Percentiles rank a stretch among this genome's conserved stretches.
These are phyloP conservation scores for Medicago lupulina DNA, from an alignment of 306 rosid species.

Conservation along the genomic window DNA sequence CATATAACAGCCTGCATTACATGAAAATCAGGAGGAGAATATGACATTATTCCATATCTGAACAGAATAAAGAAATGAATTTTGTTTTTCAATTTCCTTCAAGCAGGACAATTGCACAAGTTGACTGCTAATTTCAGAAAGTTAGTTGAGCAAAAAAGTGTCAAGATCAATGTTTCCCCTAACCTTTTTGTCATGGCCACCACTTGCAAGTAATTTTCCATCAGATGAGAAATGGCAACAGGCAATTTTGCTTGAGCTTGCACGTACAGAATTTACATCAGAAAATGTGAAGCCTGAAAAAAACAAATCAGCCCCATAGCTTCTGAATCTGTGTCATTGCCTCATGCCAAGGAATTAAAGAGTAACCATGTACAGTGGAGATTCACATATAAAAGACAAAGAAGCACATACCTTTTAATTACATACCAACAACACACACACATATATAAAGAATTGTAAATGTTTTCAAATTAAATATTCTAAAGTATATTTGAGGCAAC, in stretches of 20 bases:
- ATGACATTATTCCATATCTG: slow-evolving; percentile 28
- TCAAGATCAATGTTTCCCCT: slow-evolving; percentile 35
- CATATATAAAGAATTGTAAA: not conserved
- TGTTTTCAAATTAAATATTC: slow-evolving; percentile 14
- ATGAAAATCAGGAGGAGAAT: slow-evolving; percentile 21
- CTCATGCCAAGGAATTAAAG: slow-evolving; percentile 35
- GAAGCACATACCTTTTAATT: slow-evolving; percentile 22
- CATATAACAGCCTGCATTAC: slow-evolving; percentile 86
- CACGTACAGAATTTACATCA: slow-evolving; percentile 70
- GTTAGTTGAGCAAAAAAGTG: slow-evolving; percentile 19
- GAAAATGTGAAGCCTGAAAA: slow-evolving; percentile 76
- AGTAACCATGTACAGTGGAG: slow-evolving; percentile 22
- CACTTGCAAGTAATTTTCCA: slow-evolving; percentile 95
- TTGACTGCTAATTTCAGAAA: slow-evolving; percentile 33
- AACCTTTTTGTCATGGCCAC: slow-evolving; percentile 98
- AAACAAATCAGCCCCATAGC: slow-evolving; percentile 40
- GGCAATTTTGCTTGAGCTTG: slow-evolving; percentile 81
- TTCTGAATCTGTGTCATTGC: not conserved
- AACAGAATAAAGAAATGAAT: slow-evolving; percentile 25
- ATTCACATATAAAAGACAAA: slow-evolving; percentile 21
- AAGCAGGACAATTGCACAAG: slow-evolving; percentile 15
- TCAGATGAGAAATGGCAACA: slow-evolving; percentile 98
- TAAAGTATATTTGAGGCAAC: slow-evolving; percentile 15
- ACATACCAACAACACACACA: slow-evolving; percentile 2
- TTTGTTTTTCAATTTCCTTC: slow-evolving; percentile 20